A percentile compares a stretch with the other conserved stretches of the same genome.
These are phyloP conservation scores for Podospora pseudopauciseta DNA, from an alignment of 495 filamentous ascomycete genomes.

Conservation along the genomic window DNA sequence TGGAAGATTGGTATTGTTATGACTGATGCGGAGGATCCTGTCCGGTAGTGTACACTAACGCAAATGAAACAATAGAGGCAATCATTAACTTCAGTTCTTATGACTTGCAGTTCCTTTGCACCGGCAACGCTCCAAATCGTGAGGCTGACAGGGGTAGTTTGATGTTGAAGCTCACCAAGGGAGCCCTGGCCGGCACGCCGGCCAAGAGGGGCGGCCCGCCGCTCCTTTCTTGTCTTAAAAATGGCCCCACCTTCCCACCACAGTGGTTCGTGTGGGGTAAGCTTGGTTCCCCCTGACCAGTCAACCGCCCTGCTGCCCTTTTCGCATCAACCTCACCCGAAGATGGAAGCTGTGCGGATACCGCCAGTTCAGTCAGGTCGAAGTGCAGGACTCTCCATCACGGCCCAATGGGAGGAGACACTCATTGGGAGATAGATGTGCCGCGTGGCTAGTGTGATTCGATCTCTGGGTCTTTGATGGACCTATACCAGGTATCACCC, in stretches of 20 bases:
- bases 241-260: neutral
- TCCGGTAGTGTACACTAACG: neutral
- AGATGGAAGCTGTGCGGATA: neutral
- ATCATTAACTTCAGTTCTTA: neutral
- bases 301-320: neutral
- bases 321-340: neutral
- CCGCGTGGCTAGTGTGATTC: constrained; percentile 4
- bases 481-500: neutral
- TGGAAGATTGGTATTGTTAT: neutral
- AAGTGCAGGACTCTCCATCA: neutral
- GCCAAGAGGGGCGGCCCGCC: neutral
- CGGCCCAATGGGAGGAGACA: neutral
- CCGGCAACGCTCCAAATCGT: too few relatives aligned
- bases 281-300: constrained; percentile 1
- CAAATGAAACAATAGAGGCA: neutral
- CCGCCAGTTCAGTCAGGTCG: neutral
- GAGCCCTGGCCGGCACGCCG: neutral
- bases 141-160: neutral
- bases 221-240: neutral
- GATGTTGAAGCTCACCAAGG: neutral
- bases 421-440: neutral
- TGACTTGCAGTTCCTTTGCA: too few relatives aligned
- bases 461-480: neutral
- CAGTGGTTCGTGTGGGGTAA: neutral
- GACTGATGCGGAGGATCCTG: neutral